Evolutionary conservation across 805 yeast species (phyloP), one percentile per base, ranked within the genome.

Genomic region (Blastobotrys terrestris): DNA sequence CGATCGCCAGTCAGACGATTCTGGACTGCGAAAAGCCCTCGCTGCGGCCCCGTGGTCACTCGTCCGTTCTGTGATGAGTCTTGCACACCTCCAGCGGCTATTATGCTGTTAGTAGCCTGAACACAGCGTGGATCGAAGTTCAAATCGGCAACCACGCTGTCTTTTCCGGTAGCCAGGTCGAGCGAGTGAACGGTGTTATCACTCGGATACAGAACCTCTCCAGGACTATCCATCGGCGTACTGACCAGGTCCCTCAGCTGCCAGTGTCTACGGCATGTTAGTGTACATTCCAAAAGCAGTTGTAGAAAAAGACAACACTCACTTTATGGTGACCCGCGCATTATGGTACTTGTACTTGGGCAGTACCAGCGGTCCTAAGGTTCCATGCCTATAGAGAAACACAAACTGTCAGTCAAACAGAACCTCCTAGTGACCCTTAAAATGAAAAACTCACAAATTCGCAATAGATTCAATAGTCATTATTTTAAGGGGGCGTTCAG

Each of bases 221-320:
- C 56, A 74, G 67, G 52, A 20, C 13, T 15, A 20, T 65, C 53
- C 47, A 61, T 56, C 52, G 83, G 65, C 15, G 74, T 76, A 58
- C 81, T 78, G 3, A 89, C 72, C 61, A 89, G 74, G 63, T 89
- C 92, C 39, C 95, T 74, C 31, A 89, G 72, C 66, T 88, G 96
- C 95, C 95, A 89, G 70, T 88, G 84, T 52, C 63, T 60, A 35
- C n/a, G 7, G 16, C 11, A 40, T 40, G 44, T 47, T 49, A 40
- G 52, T 22, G 46, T n/a, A n/a, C n/a, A n/a, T n/a, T n/a, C n/a
- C n/a, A n/a, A n/a, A n/a, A n/a, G n/a, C n/a, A n/a, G n/a, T n/a
- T n/a, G n/a, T n/a, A n/a, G 14, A 21, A 3, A 4, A 44, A 20
- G 31, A 46, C 18, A 4, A 20, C n/a, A 55, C 58, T 55, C 31